Evolutionary conservation across 1,284 basidiomycete species (phyloP), one percentile per base, ranked within the genome.

Genomic region (Sporisorium scitamineum): DNA sequence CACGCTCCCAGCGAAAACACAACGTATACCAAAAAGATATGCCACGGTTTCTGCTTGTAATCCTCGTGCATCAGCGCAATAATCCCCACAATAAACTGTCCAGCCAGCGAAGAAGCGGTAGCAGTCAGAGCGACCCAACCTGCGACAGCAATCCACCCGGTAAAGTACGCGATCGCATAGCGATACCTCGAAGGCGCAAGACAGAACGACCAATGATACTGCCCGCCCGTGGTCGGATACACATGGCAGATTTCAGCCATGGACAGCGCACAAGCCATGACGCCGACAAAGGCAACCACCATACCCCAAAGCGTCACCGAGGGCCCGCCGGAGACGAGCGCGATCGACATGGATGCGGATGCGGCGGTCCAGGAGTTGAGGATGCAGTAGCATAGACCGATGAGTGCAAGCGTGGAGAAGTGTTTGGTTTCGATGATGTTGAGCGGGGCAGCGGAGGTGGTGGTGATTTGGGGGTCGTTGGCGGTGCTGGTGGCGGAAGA

Each of bases 71-170:
- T 62, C n/a, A 87, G 80, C 4, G 84, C 73, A 56, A 86, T 85
- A 41, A 85, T 82, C 9, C 86, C 86, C 26, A 85, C 84, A 55
- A 87, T 81, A 20, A 87, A 80, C 31, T 80, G 83, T 2, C 78
- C 80, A 0, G 76, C 78, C 1, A 84, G 57, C 18, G 56, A 56
- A 3, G 81, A 60, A 8, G 81, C 80, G 6, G 80, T 81, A 57
- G 86, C 86, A 7, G 82, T 82, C 5, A 87, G 70, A 7, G 86
- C 81, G 37, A 85, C 79, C 86, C 86, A 87, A 1, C 86, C 86
- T 0, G 86, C 82, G 0, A 73, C 64, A 16, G 53, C 55, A 22
- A 79, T 67, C 78, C 80, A 85, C 2, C 78, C 81, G 5, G 74
- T 76, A 37, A 80, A 71, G 61, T 80, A 86, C 2, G 82, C 79